Evolutionary conservation across 2,329 filamentous ascomycete species (phyloP).

Genomic region (Phaeosphaeriaceae sp.): DNA sequence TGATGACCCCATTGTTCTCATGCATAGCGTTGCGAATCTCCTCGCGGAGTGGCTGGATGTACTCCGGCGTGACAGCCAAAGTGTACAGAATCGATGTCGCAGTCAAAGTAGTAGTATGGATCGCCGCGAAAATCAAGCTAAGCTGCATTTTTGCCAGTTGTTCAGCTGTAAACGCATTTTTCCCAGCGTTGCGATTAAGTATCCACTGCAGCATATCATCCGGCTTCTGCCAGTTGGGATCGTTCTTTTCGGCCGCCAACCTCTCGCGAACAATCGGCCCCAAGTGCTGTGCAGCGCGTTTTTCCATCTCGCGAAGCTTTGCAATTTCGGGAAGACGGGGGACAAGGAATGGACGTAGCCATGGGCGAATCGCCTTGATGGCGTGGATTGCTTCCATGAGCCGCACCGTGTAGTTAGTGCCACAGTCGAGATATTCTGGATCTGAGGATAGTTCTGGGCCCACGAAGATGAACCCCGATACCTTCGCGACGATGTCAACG

Average conservation of each 20-base stretch:
- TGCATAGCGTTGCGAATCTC: slow-evolving; percentile 49
- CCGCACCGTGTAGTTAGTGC: slow-evolving; percentile 42
- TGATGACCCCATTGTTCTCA: slow-evolving; percentile 43
- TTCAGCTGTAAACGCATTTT: slow-evolving; percentile 10
- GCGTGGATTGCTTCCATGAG: slow-evolving; percentile 35
- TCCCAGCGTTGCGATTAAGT: slow-evolving; percentile 28
- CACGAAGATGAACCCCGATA: slow-evolving; percentile 44
- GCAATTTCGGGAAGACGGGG: slow-evolving; percentile 33
- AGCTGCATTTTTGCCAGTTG: slow-evolving; percentile 25
- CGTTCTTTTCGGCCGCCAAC: slow-evolving; percentile 26
- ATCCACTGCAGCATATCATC: slow-evolving; percentile 51
- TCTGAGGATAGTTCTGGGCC: slow-evolving; percentile 39
- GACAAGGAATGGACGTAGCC: slow-evolving; percentile 32
- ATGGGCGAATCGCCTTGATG: slow-evolving; percentile 35
- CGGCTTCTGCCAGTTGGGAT: slow-evolving; percentile 40
- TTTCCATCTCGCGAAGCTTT: slow-evolving; percentile 25
- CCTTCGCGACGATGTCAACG: slow-evolving; percentile 42
- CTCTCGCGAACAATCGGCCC: slow-evolving; percentile 35
- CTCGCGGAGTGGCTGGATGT: slow-evolving; percentile 51
- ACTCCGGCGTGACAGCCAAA: slow-evolving; percentile 45
- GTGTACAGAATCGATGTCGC: slow-evolving; percentile 39
- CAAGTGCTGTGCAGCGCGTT: slow-evolving; percentile 19
- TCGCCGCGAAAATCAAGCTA: slow-evolving; percentile 37
- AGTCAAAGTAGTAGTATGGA: slow-evolving; percentile 40
- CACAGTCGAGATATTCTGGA: slow-evolving; percentile 37